A percentile compares a stretch with the other conserved stretches of the same genome.
These are phyloP conservation scores for Pythium angustatum DNA, from an alignment of 352 stramenopile species.

Conservation along the genomic window DNA sequence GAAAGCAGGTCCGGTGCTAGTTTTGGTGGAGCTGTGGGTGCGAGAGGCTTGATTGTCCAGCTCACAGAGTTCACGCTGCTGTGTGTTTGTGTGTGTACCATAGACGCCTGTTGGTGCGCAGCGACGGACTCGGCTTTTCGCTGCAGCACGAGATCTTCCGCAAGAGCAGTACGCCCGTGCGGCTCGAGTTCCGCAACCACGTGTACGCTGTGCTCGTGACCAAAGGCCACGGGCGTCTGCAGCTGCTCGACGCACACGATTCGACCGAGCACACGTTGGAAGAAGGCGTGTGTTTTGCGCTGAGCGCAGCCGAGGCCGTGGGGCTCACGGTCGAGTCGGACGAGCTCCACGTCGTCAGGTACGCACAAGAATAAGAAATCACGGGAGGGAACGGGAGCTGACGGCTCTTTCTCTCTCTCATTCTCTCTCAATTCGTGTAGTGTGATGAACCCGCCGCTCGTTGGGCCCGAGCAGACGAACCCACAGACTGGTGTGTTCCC, in stretches of 20 bases:
- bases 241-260: slow-evolving; percentile 52
- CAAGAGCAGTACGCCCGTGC: slow-evolving; percentile 42
- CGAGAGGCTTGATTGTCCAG: too few relatives aligned
- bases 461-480: slow-evolving; percentile 50
- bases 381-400: too few relatives aligned
- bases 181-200: slow-evolving; percentile 75
- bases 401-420: too few relatives aligned
- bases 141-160: slow-evolving; percentile 74
- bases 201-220: slow-evolving; percentile 75
- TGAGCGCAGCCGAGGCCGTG: slow-evolving; percentile 57
- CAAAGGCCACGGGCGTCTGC: slow-evolving; percentile 48
- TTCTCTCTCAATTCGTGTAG: too few relatives aligned
- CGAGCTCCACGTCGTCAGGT: slow-evolving; percentile 72
- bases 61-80: too few relatives aligned
- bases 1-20: slow-evolving; percentile 49
- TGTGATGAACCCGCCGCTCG: slow-evolving; percentile 81
- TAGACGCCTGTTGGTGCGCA: slow-evolving; percentile 68
- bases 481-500: slow-evolving; percentile 62
- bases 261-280: slow-evolving; percentile 38
- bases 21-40: not conserved
- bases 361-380: not conserved
- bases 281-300: slow-evolving; percentile 56
- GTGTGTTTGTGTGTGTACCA: slow-evolving; percentile 1
- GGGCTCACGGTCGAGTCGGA: slow-evolving; percentile 58
- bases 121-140: slow-evolving; percentile 76